Evolutionary conservation across 495 filamentous ascomycete genomes (phyloP), one percentile per base, ranked within the genome.

Genomic region (Penicillium lagena): DNA sequence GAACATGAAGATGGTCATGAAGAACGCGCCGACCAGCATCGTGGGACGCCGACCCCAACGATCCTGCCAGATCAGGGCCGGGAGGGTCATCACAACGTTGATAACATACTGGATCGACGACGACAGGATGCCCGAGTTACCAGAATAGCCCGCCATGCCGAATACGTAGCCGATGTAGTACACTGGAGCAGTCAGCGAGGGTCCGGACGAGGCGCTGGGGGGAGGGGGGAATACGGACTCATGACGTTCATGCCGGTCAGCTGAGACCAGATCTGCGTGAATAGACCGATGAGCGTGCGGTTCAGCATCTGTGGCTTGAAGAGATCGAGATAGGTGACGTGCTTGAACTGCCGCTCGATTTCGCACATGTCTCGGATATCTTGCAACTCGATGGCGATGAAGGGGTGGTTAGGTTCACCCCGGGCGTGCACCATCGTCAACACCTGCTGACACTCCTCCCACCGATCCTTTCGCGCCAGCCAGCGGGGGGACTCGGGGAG

Each of bases 161-260:
- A 69, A 67, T 11, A 67, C 62, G 17, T 64, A 66, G 13, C 50
- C 63, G 42, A 68, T 66, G 46, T 68, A 68, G 43, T 63, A 63
- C 60, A 66, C 17, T 17, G 4, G 17, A 17, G 17, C 17, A 17
- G 17, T 17, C 17, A 17, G 17, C 17, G 17, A 17, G 17, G 17
- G 4, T 17, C 17, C 17, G 17, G 17, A 17, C 17, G 17, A 17
- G 17, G 17, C 4, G 17, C 17, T 17, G 4, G 17, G 17, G 17
- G 17, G 1, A 17, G 4, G 17, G 17, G 17, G 17, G 1, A 17
- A 17, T 4, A 72, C 59, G 51, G 74, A 72, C 58, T 87, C 84
- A 90, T 90, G 22, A 90, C 85, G 58, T 89, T 90, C 82, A 89
- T 89, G 34, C 87, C 87, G 1, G 84, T 86, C 38, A 90, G 66